phyloP scores from a whole-genome alignment of 1,284 basidiomycete genomes.

The Cutaneotrichosporon arboriforme region DNA sequence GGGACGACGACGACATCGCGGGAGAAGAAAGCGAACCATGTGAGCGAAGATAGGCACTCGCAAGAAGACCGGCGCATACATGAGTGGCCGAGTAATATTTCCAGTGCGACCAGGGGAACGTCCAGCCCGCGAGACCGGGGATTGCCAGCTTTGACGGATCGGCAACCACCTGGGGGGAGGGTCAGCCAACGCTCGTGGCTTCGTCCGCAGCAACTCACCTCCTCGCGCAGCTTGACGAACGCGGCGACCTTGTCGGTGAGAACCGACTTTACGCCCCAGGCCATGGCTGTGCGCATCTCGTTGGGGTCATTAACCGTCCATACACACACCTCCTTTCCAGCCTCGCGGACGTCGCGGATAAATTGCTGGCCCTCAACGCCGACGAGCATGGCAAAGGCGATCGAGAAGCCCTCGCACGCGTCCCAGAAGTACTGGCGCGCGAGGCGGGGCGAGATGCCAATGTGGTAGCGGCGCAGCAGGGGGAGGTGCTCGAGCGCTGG shows the following conservation, averaged over 20 bases:
- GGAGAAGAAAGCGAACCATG: slow-evolving; percentile 28
- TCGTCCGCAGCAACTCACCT: slow-evolving; percentile 27
- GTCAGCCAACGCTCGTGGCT: too few relatives aligned
- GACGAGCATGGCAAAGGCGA: slow-evolving; percentile 70
- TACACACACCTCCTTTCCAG: slow-evolving; percentile 82
- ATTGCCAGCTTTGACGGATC: slow-evolving; percentile 30
- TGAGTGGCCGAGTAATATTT: slow-evolving; percentile 44
- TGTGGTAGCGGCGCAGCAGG: slow-evolving; percentile 71
- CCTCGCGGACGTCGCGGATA: slow-evolving; percentile 67
- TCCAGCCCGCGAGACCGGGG: slow-evolving; percentile 27
- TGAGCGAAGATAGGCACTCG: slow-evolving; percentile 32
- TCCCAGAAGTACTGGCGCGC: slow-evolving; percentile 90
- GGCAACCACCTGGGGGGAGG: slow-evolving; percentile 25
- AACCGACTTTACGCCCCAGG: slow-evolving; percentile 87
- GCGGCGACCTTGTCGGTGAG: slow-evolving; percentile 65
- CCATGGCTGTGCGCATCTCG: slow-evolving; percentile 87
- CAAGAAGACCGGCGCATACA: slow-evolving; percentile 32
- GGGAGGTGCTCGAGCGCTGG: slow-evolving; percentile 72
- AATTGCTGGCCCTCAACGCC: slow-evolving; percentile 64
- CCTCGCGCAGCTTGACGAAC: slow-evolving; percentile 35
- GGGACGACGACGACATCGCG: background rate
- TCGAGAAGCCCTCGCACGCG: slow-evolving; percentile 80
- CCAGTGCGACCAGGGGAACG: slow-evolving; percentile 46
- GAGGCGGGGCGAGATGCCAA: slow-evolving; percentile 64
- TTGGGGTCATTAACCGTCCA: slow-evolving; percentile 94